Percentiles rank a stretch among this genome's conserved stretches.
phyloP scores from a whole-genome alignment of 2,329 filamentous ascomycete genomes.

The Bipolaris sorokiniana region DNA sequence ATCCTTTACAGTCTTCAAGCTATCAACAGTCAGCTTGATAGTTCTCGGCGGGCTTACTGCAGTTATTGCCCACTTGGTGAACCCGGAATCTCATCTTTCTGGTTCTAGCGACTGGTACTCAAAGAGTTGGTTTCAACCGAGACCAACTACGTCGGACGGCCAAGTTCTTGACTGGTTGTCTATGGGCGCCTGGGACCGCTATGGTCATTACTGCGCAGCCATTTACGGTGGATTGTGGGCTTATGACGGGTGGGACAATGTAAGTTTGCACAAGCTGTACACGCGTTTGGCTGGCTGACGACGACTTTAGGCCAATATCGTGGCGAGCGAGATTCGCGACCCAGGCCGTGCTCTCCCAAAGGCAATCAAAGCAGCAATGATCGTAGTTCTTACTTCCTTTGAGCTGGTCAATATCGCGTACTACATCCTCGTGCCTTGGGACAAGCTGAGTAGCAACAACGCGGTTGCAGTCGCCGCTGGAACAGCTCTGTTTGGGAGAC shows the following conservation, averaged over 20 bases:
- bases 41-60: constrained; percentile 40
- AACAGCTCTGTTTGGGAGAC: constrained; percentile 58
- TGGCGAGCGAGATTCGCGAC: constrained; percentile 47
- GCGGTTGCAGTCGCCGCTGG: constrained; percentile 66
- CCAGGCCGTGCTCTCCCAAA: constrained; percentile 57
- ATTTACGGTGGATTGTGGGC: constrained; percentile 69
- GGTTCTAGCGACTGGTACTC: constrained; percentile 47
- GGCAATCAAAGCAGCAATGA: constrained; percentile 66
- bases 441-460: constrained; percentile 63
- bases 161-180: constrained; percentile 41
- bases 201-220: constrained; percentile 66
- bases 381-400: constrained; percentile 65
- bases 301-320: constrained; percentile 42
- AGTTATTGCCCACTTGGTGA: constrained; percentile 38
- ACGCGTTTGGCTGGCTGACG: not conserved
- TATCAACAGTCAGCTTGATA: constrained; percentile 40
- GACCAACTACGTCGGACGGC: constrained; percentile 58
- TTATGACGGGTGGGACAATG: constrained; percentile 71
- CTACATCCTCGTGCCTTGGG: constrained; percentile 68
- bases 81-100: constrained; percentile 38
- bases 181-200: constrained; percentile 62
- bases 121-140: constrained; percentile 62
- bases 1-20: constrained; percentile 51
- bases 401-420: constrained; percentile 66
- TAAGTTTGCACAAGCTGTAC: constrained; percentile 36